These are phyloP conservation scores for Aspergillus sp. DNA, from an alignment of 2,329 filamentous ascomycete species.

Conservation along the genomic window DNA sequence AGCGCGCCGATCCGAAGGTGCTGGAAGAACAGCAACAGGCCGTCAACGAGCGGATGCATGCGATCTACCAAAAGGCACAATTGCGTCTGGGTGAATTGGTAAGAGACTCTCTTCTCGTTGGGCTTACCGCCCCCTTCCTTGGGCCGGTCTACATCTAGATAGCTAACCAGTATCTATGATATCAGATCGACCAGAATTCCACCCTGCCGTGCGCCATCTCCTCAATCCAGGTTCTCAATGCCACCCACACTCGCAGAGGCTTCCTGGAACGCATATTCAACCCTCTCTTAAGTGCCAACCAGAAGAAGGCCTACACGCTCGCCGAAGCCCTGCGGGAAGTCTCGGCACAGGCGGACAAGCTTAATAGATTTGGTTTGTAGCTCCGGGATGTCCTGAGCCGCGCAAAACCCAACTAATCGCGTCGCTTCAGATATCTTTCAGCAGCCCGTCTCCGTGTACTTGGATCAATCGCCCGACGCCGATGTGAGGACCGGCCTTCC, in stretches of 20 bases:
- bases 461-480: conserved; percentile 73
- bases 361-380: conserved; percentile 72
- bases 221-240: conserved; percentile 79
- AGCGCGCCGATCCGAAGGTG: conserved; percentile 58
- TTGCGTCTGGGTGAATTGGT: conserved; percentile 65
- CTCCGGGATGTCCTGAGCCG: neutral
- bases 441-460: conserved; percentile 74
- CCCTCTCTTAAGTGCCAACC: conserved; percentile 70
- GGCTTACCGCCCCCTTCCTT: conserved; percentile 1
- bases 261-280: conserved; percentile 82
- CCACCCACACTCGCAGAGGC: conserved; percentile 73
- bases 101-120: conserved; percentile 23
- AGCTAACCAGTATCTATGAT: conserved; percentile 9
- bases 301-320: conserved; percentile 70
- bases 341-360: conserved; percentile 67
- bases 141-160: neutral
- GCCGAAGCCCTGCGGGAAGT: conserved; percentile 75
- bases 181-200: conserved; percentile 74
- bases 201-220: conserved; percentile 85
- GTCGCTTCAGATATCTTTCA: conserved; percentile 74
- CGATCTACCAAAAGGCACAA: conserved; percentile 63
- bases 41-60: conserved; percentile 57
- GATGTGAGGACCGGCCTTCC: conserved; percentile 62
- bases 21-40: conserved; percentile 60
- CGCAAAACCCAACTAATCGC: conserved; percentile 11